Evolutionary conservation across 139 green algal genomes (phyloP).

Genomic region (Raphidocelis subcapitata): DNA sequence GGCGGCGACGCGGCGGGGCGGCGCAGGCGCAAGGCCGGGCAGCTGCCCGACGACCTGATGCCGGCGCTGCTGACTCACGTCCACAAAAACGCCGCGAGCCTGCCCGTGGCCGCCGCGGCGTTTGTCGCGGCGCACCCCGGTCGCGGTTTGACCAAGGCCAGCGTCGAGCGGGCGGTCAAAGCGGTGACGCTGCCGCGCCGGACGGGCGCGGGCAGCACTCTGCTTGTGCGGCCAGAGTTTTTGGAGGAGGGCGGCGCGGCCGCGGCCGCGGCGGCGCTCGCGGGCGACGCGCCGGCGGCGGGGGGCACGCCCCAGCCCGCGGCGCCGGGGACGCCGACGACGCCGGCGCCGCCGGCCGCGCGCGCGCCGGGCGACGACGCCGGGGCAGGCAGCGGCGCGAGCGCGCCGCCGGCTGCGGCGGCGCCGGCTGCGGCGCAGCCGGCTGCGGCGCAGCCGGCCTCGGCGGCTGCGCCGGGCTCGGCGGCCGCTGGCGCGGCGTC

Average conservation of each 20-base stretch:
- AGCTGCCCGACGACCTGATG: slow-evolving; percentile 32
- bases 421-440: background rate
- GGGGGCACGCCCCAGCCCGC: too few species aligned
- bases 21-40: background rate
- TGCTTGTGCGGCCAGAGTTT: slow-evolving; percentile 12
- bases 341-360: background rate
- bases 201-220: background rate
- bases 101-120: slow-evolving; percentile 36
- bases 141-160: slow-evolving; percentile 46
- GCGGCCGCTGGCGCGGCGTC: background rate
- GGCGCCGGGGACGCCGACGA: too few species aligned
- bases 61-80: slow-evolving; percentile 40
- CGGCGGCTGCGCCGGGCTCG: background rate
- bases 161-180: slow-evolving; percentile 45
- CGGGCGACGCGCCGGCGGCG: background rate
- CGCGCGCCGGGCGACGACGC: background rate
- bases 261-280: background rate
- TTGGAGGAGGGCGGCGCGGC: background rate
- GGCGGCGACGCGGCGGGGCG: background rate
- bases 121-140: slow-evolving; percentile 43
- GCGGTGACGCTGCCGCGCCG: slow-evolving; percentile 23
- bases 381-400: background rate
- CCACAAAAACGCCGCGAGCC: slow-evolving; percentile 2
- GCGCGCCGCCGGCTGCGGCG: too few species aligned
- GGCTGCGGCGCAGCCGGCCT: background rate